These are phyloP conservation scores for Dendrobium huoshanense DNA, from an alignment of 106 monocot species.

Conservation along the genomic window DNA sequence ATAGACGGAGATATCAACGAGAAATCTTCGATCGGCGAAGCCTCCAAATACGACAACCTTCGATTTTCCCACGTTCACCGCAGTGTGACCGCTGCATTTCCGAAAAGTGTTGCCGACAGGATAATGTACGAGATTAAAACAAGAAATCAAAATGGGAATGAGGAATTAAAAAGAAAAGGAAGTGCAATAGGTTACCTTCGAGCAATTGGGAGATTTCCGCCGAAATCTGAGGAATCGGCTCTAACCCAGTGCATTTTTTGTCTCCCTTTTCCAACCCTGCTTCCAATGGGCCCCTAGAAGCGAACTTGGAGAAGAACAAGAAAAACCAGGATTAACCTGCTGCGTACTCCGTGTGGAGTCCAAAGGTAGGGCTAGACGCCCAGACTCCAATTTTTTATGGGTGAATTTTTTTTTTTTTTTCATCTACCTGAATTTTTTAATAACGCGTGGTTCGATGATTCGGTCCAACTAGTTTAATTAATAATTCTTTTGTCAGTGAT, in stretches of 20 bases:
- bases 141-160: neutral
- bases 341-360: too few species aligned
- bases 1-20: conserved; percentile 65
- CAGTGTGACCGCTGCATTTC: conserved; percentile 75
- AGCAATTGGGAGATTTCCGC: conserved; percentile 56
- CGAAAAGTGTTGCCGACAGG: neutral
- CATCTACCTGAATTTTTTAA: too few species aligned
- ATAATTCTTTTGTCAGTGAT: too few species aligned
- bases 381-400: too few species aligned
- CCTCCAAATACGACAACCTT: conserved; percentile 86
- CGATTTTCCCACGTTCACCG: conserved; percentile 80
- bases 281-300: neutral
- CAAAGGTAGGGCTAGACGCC: too few species aligned
- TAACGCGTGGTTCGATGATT: too few species aligned
- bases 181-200: conserved; percentile 42
- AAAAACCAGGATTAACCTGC: too few species aligned
- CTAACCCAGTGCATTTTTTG: conserved; percentile 76
- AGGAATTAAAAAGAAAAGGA: neutral
- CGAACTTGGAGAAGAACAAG: neutral
- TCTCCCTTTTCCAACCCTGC: neutral
- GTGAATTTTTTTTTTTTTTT: too few species aligned
- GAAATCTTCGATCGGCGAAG: conserved; percentile 72
- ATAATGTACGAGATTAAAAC: neutral
- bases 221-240: conserved; percentile 79
- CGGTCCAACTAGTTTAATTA: too few species aligned